These are phyloP conservation scores for Aureobasidium subglaciale DNA, from an alignment of 2,329 filamentous ascomycete species.

Conservation along the genomic window DNA sequence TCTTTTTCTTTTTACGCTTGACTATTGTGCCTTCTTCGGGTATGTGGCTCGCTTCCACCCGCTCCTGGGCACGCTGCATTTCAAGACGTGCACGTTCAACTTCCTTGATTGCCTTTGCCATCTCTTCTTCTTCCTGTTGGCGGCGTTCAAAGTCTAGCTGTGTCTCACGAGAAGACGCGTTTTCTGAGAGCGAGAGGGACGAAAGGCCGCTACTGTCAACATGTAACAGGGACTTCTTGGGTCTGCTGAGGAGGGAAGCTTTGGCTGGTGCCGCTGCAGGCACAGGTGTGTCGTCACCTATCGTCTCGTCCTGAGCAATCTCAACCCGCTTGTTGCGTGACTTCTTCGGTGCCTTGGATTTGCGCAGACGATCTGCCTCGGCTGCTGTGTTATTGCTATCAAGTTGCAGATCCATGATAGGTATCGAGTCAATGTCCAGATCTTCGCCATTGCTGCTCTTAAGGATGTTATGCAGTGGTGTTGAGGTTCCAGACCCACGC, in stretches of 20 bases:
- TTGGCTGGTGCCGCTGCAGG: conserved; percentile 18
- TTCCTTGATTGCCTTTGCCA: conserved; percentile 80
- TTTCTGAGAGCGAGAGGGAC: conserved; percentile 60
- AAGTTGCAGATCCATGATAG: conserved; percentile 86
- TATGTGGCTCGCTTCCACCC: conserved; percentile 64
- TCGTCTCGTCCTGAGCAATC: conserved; percentile 42
- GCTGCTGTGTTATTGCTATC: conserved; percentile 32
- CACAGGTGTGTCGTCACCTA: conserved; percentile 29
- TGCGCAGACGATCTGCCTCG: conserved; percentile 11
- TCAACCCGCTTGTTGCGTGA: conserved; percentile 34
- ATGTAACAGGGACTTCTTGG: conserved; percentile 64
- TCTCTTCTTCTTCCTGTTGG: conserved; percentile 75
- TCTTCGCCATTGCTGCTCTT: conserved; percentile 62
- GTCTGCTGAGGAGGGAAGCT: conserved; percentile 26
- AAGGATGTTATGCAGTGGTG: conserved; percentile 71
- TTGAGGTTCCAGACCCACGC: conserved; percentile 54
- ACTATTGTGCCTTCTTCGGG: conserved; percentile 41
- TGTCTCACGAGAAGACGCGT: conserved; percentile 20
- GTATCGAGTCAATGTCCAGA: conserved; percentile 88
- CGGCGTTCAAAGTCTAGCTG: conserved; percentile 57
- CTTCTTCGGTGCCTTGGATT: conserved; percentile 11
- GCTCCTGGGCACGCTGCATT: conserved; percentile 77
- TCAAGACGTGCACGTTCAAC: conserved; percentile 80
- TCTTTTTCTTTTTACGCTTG: conserved; percentile 18
- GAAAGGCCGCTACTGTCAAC: conserved; percentile 82